Percentiles rank a stretch among this genome's conserved stretches.
phyloP scores from a whole-genome alignment of 1,284 basidiomycete genomes.

The Cutaneotrichosporon sp. region DNA sequence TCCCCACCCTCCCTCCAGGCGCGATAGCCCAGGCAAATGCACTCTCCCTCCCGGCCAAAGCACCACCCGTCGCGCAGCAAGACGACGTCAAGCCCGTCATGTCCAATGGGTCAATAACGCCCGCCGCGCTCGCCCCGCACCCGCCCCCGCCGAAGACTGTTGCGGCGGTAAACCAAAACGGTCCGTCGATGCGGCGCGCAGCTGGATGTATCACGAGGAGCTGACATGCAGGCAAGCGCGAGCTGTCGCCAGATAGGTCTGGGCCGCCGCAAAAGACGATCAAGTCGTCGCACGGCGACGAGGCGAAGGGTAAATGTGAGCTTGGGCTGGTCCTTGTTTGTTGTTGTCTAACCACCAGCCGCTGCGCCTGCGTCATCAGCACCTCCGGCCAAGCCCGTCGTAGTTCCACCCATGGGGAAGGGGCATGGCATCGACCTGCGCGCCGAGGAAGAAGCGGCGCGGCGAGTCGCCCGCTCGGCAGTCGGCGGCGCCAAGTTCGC shows the following conservation, averaged over 20 bases:
- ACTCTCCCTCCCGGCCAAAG: background rate
- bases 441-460: constrained; percentile 41
- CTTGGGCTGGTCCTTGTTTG: background rate
- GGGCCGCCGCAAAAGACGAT: constrained; percentile 16
- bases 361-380: background rate
- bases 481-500: constrained; percentile 17
- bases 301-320: constrained; percentile 3
- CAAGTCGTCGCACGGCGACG: constrained; percentile 12
- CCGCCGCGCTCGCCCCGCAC: background rate
- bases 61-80: background rate
- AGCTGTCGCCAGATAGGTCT: constrained; percentile 14
- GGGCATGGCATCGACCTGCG: constrained; percentile 28
- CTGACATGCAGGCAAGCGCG: constrained; percentile 16
- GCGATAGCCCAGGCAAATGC: constrained; percentile 14
- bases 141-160: background rate
- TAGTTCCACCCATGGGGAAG: constrained; percentile 19
- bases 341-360: background rate
- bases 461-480: constrained; percentile 21
- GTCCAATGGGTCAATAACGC: constrained; percentile 11
- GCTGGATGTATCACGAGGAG: background rate
- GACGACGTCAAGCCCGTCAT: background rate
- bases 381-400: too few relatives aligned
- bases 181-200: background rate
- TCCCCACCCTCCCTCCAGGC: constrained; percentile 5
- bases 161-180: constrained; percentile 14